phyloP scores from a whole-genome alignment of 176 grass and related monocot genomes.

The Hsuehochloa calcarea region DNA sequence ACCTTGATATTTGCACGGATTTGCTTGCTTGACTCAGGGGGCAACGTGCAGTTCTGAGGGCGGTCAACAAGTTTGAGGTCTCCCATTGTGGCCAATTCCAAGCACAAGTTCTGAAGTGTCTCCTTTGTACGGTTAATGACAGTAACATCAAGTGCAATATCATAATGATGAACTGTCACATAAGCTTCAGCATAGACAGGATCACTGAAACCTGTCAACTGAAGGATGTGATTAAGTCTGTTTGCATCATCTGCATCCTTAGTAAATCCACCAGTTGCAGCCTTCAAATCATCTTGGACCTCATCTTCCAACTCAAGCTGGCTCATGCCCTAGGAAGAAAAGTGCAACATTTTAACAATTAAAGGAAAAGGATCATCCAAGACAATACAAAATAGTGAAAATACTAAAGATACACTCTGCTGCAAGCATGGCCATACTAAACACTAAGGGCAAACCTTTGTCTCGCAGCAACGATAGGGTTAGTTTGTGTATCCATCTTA shows the following conservation, averaged over 20 bases:
- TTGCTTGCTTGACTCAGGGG: constrained; percentile 60
- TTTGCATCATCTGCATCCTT: constrained; percentile 49
- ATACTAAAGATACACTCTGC: background rate
- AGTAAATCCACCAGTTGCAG: constrained; percentile 61
- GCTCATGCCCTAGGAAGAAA: constrained; percentile 56
- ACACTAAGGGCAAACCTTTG: background rate
- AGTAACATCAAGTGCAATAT: constrained; percentile 65
- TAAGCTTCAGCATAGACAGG: constrained; percentile 67
- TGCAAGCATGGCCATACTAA: background rate
- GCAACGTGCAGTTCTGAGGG: constrained; percentile 60
- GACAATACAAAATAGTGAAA: background rate
- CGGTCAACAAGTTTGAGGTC: constrained; percentile 66
- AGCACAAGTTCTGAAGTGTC: constrained; percentile 68
- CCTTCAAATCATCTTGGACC: constrained; percentile 63
- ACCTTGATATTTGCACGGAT: constrained; percentile 67
- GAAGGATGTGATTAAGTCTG: constrained; percentile 55
- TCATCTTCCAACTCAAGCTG: constrained; percentile 68
- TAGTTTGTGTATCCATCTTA: background rate
- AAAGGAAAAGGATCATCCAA: background rate
- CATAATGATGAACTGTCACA: constrained; percentile 68
- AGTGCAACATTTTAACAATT: constrained; percentile 21
- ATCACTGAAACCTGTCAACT: constrained; percentile 63
- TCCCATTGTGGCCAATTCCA: constrained; percentile 66
- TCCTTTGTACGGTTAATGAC: constrained; percentile 66
- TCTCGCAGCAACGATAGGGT: background rate